phyloP scores from a whole-genome alignment of 2,329 filamentous ascomycete genomes.

The Penicillium sp. region DNA sequence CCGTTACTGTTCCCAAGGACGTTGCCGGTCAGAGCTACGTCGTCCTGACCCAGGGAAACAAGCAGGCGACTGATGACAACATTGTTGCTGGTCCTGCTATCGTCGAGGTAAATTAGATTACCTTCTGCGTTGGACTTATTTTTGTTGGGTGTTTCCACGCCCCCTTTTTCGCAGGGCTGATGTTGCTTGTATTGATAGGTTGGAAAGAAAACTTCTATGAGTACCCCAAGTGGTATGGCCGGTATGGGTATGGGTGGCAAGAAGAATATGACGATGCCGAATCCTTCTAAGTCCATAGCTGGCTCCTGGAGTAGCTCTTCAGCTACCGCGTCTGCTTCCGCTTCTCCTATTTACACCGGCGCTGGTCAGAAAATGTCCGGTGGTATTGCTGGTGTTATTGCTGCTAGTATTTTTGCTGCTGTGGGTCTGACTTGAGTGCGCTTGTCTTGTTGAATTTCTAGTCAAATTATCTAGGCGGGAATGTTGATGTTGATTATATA shows the following conservation, averaged over 20 bases:
- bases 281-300: no score
- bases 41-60: constrained; percentile 29
- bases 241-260: no score
- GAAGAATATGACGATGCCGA: no score
- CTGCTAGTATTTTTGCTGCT: not conserved
- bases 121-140: not conserved
- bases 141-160: not conserved
- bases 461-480: no score
- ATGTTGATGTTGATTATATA: not conserved
- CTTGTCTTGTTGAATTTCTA: not conserved
- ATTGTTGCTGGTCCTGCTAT: constrained; percentile 36
- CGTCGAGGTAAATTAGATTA: constrained; percentile 29
- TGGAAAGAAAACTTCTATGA: constrained; percentile 7
- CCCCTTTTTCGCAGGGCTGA: not conserved
- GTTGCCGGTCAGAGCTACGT: constrained; percentile 32
- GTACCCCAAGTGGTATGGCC: no score
- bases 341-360: not conserved
- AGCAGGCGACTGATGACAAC: constrained; percentile 28
- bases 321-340: constrained; percentile 5
- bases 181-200: constrained; percentile 9
- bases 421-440: not conserved
- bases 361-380: not conserved
- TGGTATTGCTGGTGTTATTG: not conserved
- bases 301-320: no score
- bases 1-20: constrained; percentile 25